Evolutionary conservation across 768 basidiomycete species (phyloP).

Genomic region (Cystofilobasidium macerans): DNA sequence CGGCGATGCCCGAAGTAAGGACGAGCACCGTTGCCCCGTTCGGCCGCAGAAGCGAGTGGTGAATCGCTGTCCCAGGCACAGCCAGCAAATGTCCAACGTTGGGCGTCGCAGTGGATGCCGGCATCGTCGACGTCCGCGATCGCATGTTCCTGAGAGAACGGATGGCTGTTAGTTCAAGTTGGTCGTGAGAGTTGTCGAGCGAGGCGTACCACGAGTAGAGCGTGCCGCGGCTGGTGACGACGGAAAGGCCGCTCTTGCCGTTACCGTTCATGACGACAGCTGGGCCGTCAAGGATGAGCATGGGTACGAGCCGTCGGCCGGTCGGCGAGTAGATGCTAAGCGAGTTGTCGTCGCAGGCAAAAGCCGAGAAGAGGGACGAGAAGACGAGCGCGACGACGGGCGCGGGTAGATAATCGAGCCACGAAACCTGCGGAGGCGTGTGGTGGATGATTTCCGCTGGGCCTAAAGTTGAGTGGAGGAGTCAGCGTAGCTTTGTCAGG

Average conservation of each 20-base stretch:
- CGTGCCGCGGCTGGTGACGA: slow-evolving; percentile 60
- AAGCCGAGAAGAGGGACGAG: slow-evolving; percentile 59
- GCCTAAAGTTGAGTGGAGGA: slow-evolving; percentile 38
- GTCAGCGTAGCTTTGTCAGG: background rate
- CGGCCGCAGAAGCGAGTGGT: slow-evolving; percentile 56
- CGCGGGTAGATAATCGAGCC: slow-evolving; percentile 77
- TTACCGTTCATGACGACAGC: slow-evolving; percentile 57
- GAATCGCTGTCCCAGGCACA: slow-evolving; percentile 41
- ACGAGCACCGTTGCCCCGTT: slow-evolving; percentile 70
- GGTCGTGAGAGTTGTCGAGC: slow-evolving; percentile 5
- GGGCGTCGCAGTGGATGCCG: slow-evolving; percentile 53
- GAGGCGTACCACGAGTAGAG: slow-evolving; percentile 60
- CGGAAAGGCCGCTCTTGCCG: slow-evolving; percentile 52
- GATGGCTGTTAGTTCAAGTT: slow-evolving; percentile 18
- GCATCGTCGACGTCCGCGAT: slow-evolving; percentile 53
- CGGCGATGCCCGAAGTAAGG: slow-evolving; percentile 64
- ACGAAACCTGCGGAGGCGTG: slow-evolving; percentile 57
- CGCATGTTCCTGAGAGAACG: slow-evolving; percentile 56
- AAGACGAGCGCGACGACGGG: slow-evolving; percentile 59
- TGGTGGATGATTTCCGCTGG: slow-evolving; percentile 54
- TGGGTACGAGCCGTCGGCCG: slow-evolving; percentile 71
- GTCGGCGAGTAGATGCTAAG: slow-evolving; percentile 74
- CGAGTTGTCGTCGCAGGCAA: slow-evolving; percentile 63
- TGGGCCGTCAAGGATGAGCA: slow-evolving; percentile 58
- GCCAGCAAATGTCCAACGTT: slow-evolving; percentile 44